A percentile compares a stretch with the other conserved stretches of the same genome.
These are phyloP conservation scores for Leersia perrieri DNA, from an alignment of 176 grass and related monocot genomes.

Conservation along the genomic window DNA sequence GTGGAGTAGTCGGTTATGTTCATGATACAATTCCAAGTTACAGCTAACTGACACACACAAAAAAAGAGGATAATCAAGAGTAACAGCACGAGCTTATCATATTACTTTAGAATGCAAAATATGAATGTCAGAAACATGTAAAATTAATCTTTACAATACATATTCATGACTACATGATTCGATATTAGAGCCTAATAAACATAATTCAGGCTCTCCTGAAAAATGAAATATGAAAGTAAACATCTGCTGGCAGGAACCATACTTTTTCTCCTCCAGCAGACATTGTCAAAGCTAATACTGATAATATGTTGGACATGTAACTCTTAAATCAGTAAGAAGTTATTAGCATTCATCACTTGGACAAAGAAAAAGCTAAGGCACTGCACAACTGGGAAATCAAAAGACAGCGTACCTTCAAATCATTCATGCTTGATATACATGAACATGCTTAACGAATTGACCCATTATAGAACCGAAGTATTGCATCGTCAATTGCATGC, in stretches of 20 bases:
- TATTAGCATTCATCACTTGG: not conserved
- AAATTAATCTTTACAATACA: constrained; percentile 55
- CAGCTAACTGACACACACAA: not conserved
- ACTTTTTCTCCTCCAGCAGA: constrained; percentile 86
- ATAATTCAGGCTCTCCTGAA: constrained; percentile 89
- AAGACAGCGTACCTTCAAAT: constrained; percentile 60
- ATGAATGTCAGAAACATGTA: not conserved
- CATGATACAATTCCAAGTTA: not conserved
- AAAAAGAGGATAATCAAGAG: no score
- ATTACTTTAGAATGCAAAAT: no score
- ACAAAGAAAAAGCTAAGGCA: not conserved
- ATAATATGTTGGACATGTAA: constrained; percentile 79
- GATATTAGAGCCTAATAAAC: constrained; percentile 82
- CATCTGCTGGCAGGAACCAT: constrained; percentile 26
- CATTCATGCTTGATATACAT: no score
- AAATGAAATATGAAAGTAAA: constrained; percentile 2
- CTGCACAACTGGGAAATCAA: not conserved
- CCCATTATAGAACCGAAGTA: no score
- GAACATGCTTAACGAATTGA: no score
- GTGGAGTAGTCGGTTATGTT: not conserved
- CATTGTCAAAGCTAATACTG: constrained; percentile 87
- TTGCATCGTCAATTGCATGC: no score
- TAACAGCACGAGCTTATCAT: no score
- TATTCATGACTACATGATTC: constrained; percentile 95
- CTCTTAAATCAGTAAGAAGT: constrained; percentile 42